Evolutionary conservation across 306 rosid species (phyloP), one percentile per base, ranked within the genome.

Genomic region (Benincasa hispida): DNA sequence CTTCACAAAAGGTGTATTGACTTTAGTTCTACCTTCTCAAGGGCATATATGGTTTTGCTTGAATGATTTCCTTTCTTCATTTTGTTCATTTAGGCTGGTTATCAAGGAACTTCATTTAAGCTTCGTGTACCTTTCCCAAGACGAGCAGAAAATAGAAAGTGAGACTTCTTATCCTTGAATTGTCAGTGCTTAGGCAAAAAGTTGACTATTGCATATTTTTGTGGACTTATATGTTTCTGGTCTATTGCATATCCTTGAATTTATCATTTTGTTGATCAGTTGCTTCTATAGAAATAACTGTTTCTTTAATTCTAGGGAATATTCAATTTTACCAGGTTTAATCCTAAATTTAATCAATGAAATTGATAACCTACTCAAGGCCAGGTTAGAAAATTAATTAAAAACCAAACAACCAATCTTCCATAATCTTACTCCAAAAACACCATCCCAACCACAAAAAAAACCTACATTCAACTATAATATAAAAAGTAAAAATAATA

Each of bases 51-150:
- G 19, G 74, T 27, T 83, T 50, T 63, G 74, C 74, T 63, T 72
- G 53, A 17, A 50, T 17, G 8, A 54, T 48, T 62, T 37, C 66
- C 9, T 74, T 72, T 72, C 78, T 72, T 78, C 21, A n/a, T 57
- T 37, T 55, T 0, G 39, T 76, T 76, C 60, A 60, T 78, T 78
- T 72, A 92, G 98, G 93, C 92, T 76, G 90, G 89, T 79, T 90
- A 84, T 87, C 83, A 84, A 72, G 93, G 95, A 19, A 81, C 77
- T 61, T 85, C 79, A 75, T 87, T 92, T 89, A 91, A 92, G 93
- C 99, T 94, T 63, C 90, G 96, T 56, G 89, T 94, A 74, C 96
- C 97, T 69, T 94, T 94, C 72, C 91, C 97, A 5, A 88, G 97
- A 79, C 90, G 80, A 22, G 99, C 97, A 54, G 92, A 81, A 83